These are phyloP conservation scores for Neopestalotiopsis sp. DNA, from an alignment of 2,329 filamentous ascomycete genomes.

Conservation along the genomic window DNA sequence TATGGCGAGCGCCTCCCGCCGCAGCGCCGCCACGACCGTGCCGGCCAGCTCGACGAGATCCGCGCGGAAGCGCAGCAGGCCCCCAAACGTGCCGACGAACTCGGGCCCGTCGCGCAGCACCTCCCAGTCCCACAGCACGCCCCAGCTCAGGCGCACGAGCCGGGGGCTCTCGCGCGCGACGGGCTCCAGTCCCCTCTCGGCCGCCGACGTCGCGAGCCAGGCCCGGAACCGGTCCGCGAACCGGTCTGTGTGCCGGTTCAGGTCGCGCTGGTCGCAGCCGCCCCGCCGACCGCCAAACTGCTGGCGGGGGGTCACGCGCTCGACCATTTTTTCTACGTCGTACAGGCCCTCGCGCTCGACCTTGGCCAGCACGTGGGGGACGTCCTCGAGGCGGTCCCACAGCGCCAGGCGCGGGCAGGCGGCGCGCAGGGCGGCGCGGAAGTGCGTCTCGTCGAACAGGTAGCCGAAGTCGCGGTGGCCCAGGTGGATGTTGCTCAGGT, in stretches of 20 bases:
- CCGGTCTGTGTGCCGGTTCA: constrained; percentile 43
- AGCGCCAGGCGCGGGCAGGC: constrained; percentile 47
- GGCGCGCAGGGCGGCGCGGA: constrained; percentile 39
- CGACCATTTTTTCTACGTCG: constrained; percentile 30
- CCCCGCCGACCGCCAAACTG: constrained; percentile 40
- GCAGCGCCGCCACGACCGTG: constrained; percentile 23
- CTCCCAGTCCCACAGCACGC: constrained; percentile 50
- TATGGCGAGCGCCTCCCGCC: constrained; percentile 30
- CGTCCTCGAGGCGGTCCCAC: constrained; percentile 39
- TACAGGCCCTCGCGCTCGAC: constrained; percentile 28
- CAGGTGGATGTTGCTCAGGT: constrained; percentile 40
- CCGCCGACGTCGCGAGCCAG: constrained; percentile 30
- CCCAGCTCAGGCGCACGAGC: constrained; percentile 45
- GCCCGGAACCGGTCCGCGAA: constrained; percentile 42
- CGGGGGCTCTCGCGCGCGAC: constrained; percentile 35
- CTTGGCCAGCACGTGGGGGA: constrained; percentile 41
- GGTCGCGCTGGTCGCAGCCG: constrained; percentile 44
- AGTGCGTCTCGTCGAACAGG: constrained; percentile 51
- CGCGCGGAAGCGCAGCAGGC: constrained; percentile 45
- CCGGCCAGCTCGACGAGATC: constrained; percentile 36
- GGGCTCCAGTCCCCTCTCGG: constrained; percentile 25
- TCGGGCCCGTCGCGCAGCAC: constrained; percentile 51
- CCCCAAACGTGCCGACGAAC: constrained; percentile 49
- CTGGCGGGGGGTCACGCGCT: constrained; percentile 44
- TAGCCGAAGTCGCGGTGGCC: constrained; percentile 43